Base-by-base conservation (phyloP, 331 rosid genomes). In the Arachis monticola region DNA sequence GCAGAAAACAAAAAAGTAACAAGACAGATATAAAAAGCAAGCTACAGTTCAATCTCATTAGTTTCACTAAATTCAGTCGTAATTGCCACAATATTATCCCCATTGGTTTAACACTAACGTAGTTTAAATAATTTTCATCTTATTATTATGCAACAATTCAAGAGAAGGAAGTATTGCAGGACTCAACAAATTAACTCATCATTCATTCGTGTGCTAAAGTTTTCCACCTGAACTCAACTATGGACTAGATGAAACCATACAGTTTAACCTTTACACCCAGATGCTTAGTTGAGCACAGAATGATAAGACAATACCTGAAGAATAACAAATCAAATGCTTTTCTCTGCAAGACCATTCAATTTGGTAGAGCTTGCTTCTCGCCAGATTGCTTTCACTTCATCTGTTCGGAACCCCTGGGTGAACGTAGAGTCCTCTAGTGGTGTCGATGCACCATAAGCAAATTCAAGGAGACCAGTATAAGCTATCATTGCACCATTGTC, bases 401-500 rank as follows among this genome's bases (percentile, higher is more conserved):
- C 97, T 6, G 98, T 91, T 30, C 98, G 86, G 67, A 94, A 94
- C 68, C 93, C 87, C 81, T 93, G 96, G 32, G 97, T 93, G 80
- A 94, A 89, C 5, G 97, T 89, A 0, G 94, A 83, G 64, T 94
- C 93, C 82, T 85, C 95, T 3, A 94, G 68, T 1, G 89, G 81
- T 42, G 95, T 93, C 0, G 87, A 77, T 5, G 79, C 58, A 50
- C 96, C 98, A 46, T 85, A 80, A 50, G 94, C 90, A 83, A 76
- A 87, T 64, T 93, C 92, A 78, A 93, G 94, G 56, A 93, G 94
- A 81, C 98, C 98, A 13, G 97, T 88, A 59, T 91, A 93, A n/a
- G 98, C 98, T 48, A 93, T 91, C 98, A 93, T 93, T 57, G 98
- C 98, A 30, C 97, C 98, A 64, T 93, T 93, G 56, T 93, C 98